Conservation (phyloP, 2,329 filamentous ascomycete genomes). For the Colletotrichum endophyticum region DNA sequence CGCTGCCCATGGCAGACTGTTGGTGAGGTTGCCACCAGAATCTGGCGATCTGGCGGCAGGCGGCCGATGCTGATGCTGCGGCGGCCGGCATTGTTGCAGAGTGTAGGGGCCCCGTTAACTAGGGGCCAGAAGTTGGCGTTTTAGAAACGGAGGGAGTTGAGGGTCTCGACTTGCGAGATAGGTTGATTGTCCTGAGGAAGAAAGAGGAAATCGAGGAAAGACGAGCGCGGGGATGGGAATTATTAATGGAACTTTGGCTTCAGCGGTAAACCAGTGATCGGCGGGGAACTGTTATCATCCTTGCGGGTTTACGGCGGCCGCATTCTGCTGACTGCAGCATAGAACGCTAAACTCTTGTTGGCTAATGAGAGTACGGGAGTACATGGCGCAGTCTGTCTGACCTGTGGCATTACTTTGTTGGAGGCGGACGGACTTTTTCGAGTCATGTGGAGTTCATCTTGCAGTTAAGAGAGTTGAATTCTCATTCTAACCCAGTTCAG, state of each 20-base stretch:
- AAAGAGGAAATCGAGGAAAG: not conserved
- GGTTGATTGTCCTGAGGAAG: not conserved
- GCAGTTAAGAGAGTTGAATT: not conserved
- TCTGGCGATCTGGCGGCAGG: not conserved
- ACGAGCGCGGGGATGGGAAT: not conserved
- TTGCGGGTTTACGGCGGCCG: not conserved
- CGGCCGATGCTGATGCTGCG: not conserved
- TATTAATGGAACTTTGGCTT: not conserved
- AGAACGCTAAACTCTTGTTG: not conserved
- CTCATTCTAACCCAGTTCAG: not conserved
- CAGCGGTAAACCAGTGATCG: not conserved
- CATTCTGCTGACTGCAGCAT: not conserved
- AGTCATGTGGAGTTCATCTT: not conserved
- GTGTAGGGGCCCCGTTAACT: slow-evolving; percentile 18
- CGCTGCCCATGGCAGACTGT: slow-evolving; percentile 1
- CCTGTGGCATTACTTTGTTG: not conserved
- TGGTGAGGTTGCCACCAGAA: slow-evolving; percentile 9
- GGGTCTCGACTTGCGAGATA: slow-evolving; percentile 1
- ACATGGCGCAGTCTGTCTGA: not conserved
- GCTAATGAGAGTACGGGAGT: not conserved
- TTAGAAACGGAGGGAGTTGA: not conserved
- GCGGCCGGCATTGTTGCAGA: slow-evolving; percentile 21
- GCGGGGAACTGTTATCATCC: not conserved
- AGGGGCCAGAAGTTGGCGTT: slow-evolving; percentile 3
- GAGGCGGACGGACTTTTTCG: not conserved